Evolutionary conservation across 164 flowering plant genomes (phyloP), one percentile per base, ranked within the genome.

Genomic region (Liquidambar formosana): DNA sequence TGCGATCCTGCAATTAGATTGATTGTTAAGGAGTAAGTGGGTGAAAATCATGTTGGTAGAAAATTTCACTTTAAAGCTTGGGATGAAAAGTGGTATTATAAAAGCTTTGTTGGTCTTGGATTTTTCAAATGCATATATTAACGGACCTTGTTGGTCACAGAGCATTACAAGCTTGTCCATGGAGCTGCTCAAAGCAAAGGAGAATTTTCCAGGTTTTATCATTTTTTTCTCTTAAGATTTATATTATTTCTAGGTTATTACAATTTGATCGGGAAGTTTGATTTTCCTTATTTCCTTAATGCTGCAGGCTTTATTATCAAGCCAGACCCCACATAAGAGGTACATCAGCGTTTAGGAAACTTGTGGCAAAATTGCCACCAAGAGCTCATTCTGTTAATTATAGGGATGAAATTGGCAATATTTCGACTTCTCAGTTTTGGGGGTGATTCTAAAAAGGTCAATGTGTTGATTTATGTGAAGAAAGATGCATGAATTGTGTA

Each of bases 341-440:
- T 62, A 92, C 88, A 61, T 83, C 97, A 45, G 89, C 98, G 63
- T 83, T 96, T 75, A 83, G 78, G 67, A 74, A 61, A 71, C 89
- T 96, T 71, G 73, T 86, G 69, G 98, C 93, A n/a, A 87, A 73
- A 75, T 73, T 96, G 69, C 99, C 99, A 12, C 91, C 94, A 63
- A 85, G 95, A 65, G 96, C 96, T 70, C 97, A 88, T 85, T 96
- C 99, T 23, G 82, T 93, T 63, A 91, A 93, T 73, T 96, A 90
- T 59, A 86, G 98, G 74, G 99, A 96, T 79, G 92, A 88, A 46
- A 96, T 92, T 72, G 99, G 99, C 68, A 96, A 93, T 74, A 88
- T 96, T 52, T 96, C 98, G 47, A 96, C 99, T 28, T 96, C 99
- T 45, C 80, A 86, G 72, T 66, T 93, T 58, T 76, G 85, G n/a